Evolutionary conservation across 1,139 yeast species (phyloP).

Genomic region (Yueomyces sp.): DNA sequence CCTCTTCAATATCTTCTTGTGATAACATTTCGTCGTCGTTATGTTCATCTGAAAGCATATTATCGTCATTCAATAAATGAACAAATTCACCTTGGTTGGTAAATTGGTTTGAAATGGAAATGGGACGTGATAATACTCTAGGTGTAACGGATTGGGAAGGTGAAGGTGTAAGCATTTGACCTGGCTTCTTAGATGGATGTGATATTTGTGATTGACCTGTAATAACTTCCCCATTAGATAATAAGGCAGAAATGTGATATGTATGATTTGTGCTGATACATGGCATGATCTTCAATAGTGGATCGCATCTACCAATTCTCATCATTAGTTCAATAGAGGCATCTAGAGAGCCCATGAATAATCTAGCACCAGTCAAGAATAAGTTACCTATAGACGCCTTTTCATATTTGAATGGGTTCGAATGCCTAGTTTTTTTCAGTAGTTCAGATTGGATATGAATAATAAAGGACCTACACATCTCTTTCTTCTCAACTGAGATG

Average conservation of each 20-base stretch:
- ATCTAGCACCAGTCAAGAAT: conserved; percentile 68
- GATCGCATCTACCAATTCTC: conserved; percentile 52
- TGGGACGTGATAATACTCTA: background rate
- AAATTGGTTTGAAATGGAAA: background rate
- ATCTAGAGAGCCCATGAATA: conserved; percentile 75
- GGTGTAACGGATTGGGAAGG: background rate
- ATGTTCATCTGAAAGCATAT: background rate
- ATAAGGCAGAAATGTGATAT: conserved; percentile 71
- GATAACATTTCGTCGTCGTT: background rate
- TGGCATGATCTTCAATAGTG: conserved; percentile 51
- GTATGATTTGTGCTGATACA: conserved; percentile 77
- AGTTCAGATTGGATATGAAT: conserved; percentile 72
- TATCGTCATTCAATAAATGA: background rate
- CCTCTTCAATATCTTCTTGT: conserved; percentile 25
- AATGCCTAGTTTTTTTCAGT: conserved; percentile 51
- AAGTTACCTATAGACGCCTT: conserved; percentile 79
- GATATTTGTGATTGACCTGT: conserved; percentile 95
- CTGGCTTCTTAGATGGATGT: conserved; percentile 42
- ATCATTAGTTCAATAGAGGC: conserved; percentile 68
- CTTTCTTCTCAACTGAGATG: conserved; percentile 52
- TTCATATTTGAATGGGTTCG: conserved; percentile 50
- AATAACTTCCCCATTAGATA: conserved; percentile 58
- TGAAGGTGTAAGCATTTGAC: background rate
- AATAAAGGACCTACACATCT: conserved; percentile 64
- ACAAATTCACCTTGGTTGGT: background rate